These are phyloP conservation scores for Cutaneotrichosporon daszewskae DNA, from an alignment of 1,284 basidiomycete species.

Conservation along the genomic window DNA sequence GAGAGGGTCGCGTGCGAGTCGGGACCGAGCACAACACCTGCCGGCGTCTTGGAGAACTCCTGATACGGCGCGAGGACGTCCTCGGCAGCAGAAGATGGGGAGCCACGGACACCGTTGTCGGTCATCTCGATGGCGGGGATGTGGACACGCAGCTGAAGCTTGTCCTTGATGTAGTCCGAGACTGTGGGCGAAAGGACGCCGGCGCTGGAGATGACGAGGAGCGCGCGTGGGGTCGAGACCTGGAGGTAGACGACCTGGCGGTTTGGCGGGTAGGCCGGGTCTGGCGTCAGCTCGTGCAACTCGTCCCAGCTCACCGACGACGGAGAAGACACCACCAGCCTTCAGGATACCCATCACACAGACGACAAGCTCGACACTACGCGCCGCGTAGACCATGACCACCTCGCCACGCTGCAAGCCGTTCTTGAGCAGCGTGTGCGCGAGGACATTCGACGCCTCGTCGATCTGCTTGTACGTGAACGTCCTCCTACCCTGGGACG, in stretches of 20 bases:
- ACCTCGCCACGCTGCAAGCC: slow-evolving; percentile 92
- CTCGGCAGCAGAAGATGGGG: slow-evolving; percentile 40
- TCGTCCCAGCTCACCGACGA: slow-evolving; percentile 66
- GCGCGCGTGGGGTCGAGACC: slow-evolving; percentile 88
- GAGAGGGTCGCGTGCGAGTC: slow-evolving; percentile 92
- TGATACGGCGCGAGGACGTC: slow-evolving; percentile 52
- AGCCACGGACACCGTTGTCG: slow-evolving; percentile 64
- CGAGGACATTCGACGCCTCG: slow-evolving; percentile 79
- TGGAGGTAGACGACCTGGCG: slow-evolving; percentile 93
- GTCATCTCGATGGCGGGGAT: slow-evolving; percentile 82
- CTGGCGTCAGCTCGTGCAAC: slow-evolving; percentile 47
- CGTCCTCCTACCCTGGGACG: slow-evolving; percentile 49
- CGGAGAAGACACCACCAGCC: slow-evolving; percentile 94
- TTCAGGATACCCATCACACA: slow-evolving; percentile 97
- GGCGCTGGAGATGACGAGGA: slow-evolving; percentile 87
- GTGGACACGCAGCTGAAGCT: slow-evolving; percentile 84
- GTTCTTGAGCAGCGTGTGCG: slow-evolving; percentile 79
- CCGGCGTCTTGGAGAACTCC: slow-evolving; percentile 46
- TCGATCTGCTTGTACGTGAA: slow-evolving; percentile 81
- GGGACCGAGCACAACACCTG: slow-evolving; percentile 80
- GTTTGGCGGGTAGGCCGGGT: slow-evolving; percentile 93
- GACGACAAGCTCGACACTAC: slow-evolving; percentile 93
- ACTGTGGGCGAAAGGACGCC: slow-evolving; percentile 77
- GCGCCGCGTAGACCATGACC: slow-evolving; percentile 97
- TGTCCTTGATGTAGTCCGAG: slow-evolving; percentile 72